A percentile compares a stretch with the other conserved stretches of the same genome.
Conservation (phyloP, 1,139 yeast genomes). For the Debaryomycetaceae sp. region DNA sequence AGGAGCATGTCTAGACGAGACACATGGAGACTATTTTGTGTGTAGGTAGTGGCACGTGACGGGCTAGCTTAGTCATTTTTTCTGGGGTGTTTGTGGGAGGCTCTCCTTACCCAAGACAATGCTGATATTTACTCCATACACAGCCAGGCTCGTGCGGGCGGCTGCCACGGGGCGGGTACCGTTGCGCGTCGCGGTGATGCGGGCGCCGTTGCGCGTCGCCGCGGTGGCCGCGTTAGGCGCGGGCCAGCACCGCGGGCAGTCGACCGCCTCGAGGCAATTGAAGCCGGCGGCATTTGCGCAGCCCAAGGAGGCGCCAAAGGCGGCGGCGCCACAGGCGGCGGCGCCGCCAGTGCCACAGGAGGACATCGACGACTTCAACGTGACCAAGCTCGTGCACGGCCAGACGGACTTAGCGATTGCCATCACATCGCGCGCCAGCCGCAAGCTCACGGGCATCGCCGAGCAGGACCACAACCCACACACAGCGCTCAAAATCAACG, state of each 20-base stretch:
- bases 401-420: constrained; percentile 33
- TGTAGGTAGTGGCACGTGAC: too few species aligned
- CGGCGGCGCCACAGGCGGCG: constrained; percentile 4
- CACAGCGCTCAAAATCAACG: constrained; percentile 68
- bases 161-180: too few species aligned
- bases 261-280: constrained; percentile 9
- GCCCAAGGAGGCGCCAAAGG: constrained; percentile 14
- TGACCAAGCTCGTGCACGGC: constrained; percentile 32
- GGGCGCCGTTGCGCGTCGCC: background rate
- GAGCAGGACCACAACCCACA: constrained; percentile 54
- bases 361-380: constrained; percentile 25
- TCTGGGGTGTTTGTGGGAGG: too few species aligned
- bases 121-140: too few species aligned
- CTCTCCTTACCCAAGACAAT: too few species aligned
- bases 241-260: background rate
- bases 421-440: constrained; percentile 37
- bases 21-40: too few species aligned
- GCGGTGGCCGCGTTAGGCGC: background rate
- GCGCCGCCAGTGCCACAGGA: constrained; percentile 16
- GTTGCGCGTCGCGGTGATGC: too few species aligned
- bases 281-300: constrained; percentile 25
- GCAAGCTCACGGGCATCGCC: constrained; percentile 54
- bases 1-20: constrained; percentile 20
- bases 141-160: too few species aligned
- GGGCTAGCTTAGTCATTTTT: too few species aligned